phyloP scores from a whole-genome alignment of 345 rosid species.

The Toxicodendron radicans region DNA sequence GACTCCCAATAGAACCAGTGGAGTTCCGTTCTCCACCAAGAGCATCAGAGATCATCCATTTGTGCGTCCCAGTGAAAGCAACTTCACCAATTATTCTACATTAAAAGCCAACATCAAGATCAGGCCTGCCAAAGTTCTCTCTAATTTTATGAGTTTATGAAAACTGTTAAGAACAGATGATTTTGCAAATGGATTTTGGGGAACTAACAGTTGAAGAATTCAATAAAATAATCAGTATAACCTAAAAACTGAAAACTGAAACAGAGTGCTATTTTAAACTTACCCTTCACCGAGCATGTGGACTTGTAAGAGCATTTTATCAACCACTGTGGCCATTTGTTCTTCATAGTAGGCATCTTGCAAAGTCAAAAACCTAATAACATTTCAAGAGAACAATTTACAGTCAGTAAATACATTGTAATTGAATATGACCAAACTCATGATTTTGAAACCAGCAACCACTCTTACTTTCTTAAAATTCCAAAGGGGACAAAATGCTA shows the following conservation, averaged over 20 bases:
- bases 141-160: not conserved
- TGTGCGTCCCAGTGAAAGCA: constrained; percentile 69
- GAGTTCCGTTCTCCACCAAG: constrained; percentile 19
- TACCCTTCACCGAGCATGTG: constrained; percentile 88
- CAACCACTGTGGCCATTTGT: constrained; percentile 46
- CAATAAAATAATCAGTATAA: not conserved
- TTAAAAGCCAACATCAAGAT: constrained; percentile 14
- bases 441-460: not conserved
- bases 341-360: constrained; percentile 72
- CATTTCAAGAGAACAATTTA: constrained; percentile 24
- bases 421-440: not conserved
- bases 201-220: not conserved
- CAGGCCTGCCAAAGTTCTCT: constrained; percentile 1
- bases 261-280: constrained; percentile 19
- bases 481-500: not conserved
- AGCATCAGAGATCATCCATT: constrained; percentile 67
- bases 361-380: constrained; percentile 66
- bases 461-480: not conserved
- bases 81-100: constrained; percentile 60
- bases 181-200: not conserved
- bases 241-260: not conserved
- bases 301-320: constrained; percentile 52
- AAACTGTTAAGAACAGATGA: constrained; percentile 9
- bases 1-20: constrained; percentile 3
- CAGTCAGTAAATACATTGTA: constrained; percentile 17